phyloP scores from a whole-genome alignment of 2,329 filamentous ascomycete genomes.

The Diplocarpon rosae region DNA sequence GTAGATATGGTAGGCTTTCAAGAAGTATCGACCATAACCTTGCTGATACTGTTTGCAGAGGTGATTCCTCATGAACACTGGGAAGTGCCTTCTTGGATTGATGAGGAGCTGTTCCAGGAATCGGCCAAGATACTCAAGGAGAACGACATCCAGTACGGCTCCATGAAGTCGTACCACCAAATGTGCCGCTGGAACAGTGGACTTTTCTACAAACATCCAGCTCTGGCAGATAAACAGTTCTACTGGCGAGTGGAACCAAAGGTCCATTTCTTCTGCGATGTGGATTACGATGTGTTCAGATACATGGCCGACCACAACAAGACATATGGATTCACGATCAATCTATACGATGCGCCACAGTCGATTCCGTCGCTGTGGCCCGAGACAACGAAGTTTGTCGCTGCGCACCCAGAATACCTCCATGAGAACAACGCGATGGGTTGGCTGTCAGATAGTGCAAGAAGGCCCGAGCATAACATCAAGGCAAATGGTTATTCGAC shows the following conservation, averaged over 20 bases:
- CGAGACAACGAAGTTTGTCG: conserved; percentile 85
- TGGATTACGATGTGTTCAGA: conserved; percentile 96
- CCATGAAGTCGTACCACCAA: conserved; percentile 85
- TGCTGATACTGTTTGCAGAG: conserved; percentile 40
- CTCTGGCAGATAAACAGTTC: conserved; percentile 69
- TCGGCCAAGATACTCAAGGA: conserved; percentile 75
- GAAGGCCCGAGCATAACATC: conserved; percentile 67
- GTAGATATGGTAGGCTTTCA: conserved; percentile 57
- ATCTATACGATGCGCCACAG: conserved; percentile 82
- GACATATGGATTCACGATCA: conserved; percentile 98
- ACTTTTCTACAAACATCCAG: conserved; percentile 93
- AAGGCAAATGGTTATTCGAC: conserved; percentile 90
- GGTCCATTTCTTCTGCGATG: conserved; percentile 97
- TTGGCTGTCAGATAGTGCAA: conserved; percentile 72
- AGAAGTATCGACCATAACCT: neutral
- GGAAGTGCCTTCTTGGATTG: conserved; percentile 87
- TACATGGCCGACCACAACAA: conserved; percentile 99
- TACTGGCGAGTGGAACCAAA: conserved; percentile 99
- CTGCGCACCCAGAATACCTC: conserved; percentile 70
- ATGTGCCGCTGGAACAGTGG: conserved; percentile 99
- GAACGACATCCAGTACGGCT: conserved; percentile 81
- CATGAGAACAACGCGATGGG: conserved; percentile 74
- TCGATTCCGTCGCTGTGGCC: conserved; percentile 87
- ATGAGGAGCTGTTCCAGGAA: conserved; percentile 72
- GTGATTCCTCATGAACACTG: conserved; percentile 91